These are phyloP conservation scores for Dendrobium catenatum DNA, from an alignment of 106 monocot species.

Conservation along the genomic window DNA sequence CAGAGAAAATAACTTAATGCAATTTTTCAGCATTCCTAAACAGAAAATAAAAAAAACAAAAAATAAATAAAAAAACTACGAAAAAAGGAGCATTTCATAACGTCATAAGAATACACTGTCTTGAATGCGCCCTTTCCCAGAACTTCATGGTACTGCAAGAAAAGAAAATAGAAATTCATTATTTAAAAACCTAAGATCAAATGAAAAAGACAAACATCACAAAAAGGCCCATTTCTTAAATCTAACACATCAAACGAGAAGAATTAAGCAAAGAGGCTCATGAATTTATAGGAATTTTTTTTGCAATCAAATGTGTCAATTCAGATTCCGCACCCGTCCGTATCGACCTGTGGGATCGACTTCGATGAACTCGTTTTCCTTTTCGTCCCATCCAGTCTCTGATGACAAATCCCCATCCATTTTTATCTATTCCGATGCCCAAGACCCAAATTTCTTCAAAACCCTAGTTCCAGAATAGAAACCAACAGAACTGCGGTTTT, in stretches of 20 bases:
- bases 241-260: background rate
- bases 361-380: conserved; percentile 12
- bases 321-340: conserved; percentile 18
- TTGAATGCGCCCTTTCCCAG: conserved; percentile 72
- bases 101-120: conserved; percentile 50
- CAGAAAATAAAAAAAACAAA: too few species aligned
- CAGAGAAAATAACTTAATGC: background rate
- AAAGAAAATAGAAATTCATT: background rate
- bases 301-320: background rate
- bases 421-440: background rate
- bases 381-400: background rate
- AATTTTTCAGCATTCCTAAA: too few species aligned
- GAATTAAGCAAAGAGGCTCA: background rate
- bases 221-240: background rate
- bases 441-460: background rate
- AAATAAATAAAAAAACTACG: background rate
- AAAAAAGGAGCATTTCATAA: background rate
- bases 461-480: background rate
- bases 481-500: background rate
- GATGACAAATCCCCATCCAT: conserved; percentile 6
- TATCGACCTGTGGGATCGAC: conserved; percentile 20
- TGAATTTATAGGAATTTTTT: background rate
- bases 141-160: conserved; percentile 44
- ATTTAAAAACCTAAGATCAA: background rate
- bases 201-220: background rate